Evolutionary conservation across 768 basidiomycete genomes (phyloP).

Genomic region (Trametes maxima): DNA sequence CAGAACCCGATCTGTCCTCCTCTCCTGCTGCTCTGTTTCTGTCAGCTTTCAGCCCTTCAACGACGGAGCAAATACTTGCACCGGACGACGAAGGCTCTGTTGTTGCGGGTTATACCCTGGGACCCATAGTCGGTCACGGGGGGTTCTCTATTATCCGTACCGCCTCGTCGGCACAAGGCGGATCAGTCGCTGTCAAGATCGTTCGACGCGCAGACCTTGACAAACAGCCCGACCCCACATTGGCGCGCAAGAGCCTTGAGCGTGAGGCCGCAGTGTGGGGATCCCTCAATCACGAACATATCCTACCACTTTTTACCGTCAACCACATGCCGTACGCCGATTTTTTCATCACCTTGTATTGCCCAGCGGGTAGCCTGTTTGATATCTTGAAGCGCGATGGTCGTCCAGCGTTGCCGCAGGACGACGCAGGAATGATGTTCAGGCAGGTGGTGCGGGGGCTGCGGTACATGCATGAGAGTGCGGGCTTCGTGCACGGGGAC

Average conservation of each 20-base stretch:
- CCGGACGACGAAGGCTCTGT: slow-evolving; percentile 70
- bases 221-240: slow-evolving; percentile 50
- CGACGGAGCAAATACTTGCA: slow-evolving; percentile 14
- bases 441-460: slow-evolving; percentile 83
- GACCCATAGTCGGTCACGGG: slow-evolving; percentile 74
- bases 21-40: slow-evolving; percentile 81
- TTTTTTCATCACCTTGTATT: slow-evolving; percentile 82
- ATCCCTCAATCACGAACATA: slow-evolving; percentile 78
- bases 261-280: slow-evolving; percentile 77
- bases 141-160: slow-evolving; percentile 80
- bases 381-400: slow-evolving; percentile 79
- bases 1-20: slow-evolving; percentile 25
- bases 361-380: slow-evolving; percentile 83
- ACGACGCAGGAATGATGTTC: slow-evolving; percentile 85
- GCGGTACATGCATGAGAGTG: slow-evolving; percentile 79
- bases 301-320: slow-evolving; percentile 78
- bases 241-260: slow-evolving; percentile 57
- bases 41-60: slow-evolving; percentile 56
- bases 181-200: slow-evolving; percentile 81
- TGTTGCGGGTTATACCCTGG: slow-evolving; percentile 75
- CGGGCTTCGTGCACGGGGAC: slow-evolving; percentile 85
- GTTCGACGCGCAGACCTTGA: slow-evolving; percentile 60
- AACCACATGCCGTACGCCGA: slow-evolving; percentile 63
- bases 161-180: slow-evolving; percentile 64
- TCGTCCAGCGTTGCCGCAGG: slow-evolving; percentile 65